Evolutionary conservation across 2,329 filamentous ascomycete genomes (phyloP).

Genomic region (Pestalotiopsis fici): DNA sequence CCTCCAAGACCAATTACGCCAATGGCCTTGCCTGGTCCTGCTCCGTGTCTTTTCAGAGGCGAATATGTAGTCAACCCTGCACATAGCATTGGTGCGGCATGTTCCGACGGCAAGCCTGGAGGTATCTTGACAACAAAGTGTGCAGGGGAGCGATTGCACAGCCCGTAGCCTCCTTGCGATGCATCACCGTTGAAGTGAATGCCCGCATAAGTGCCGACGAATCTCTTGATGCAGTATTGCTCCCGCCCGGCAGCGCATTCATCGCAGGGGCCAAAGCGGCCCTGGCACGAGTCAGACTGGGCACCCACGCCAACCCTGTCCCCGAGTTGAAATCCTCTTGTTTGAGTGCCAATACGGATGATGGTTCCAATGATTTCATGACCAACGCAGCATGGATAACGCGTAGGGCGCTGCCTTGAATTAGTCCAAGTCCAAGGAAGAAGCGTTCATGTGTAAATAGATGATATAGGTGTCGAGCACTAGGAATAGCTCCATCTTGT

Average conservation of each 20-base stretch:
- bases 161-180: constrained; percentile 50
- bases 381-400: constrained; percentile 43
- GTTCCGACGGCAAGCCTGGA: neutral
- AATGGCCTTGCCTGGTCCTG: constrained; percentile 7
- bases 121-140: constrained; percentile 38
- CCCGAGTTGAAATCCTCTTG: constrained; percentile 54
- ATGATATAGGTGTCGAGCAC: no score
- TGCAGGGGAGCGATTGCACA: constrained; percentile 10
- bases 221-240: constrained; percentile 3
- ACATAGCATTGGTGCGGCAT: constrained; percentile 9
- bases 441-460: no score
- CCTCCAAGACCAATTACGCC: constrained; percentile 9
- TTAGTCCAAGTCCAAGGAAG: neutral
- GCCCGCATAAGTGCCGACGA: constrained; percentile 2
- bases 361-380: constrained; percentile 62
- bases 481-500: no score
- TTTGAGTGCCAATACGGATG: constrained; percentile 37
- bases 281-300: constrained; percentile 58
- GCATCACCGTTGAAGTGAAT: constrained; percentile 16
- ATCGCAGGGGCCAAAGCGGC: constrained; percentile 38
- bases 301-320: constrained; percentile 67
- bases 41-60: constrained; percentile 6
- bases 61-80: constrained; percentile 7
- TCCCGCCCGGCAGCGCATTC: constrained; percentile 25
- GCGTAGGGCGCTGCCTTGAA: neutral